Conservation (phyloP, 345 rosid genomes). For the Capsella bursapastoris region DNA sequence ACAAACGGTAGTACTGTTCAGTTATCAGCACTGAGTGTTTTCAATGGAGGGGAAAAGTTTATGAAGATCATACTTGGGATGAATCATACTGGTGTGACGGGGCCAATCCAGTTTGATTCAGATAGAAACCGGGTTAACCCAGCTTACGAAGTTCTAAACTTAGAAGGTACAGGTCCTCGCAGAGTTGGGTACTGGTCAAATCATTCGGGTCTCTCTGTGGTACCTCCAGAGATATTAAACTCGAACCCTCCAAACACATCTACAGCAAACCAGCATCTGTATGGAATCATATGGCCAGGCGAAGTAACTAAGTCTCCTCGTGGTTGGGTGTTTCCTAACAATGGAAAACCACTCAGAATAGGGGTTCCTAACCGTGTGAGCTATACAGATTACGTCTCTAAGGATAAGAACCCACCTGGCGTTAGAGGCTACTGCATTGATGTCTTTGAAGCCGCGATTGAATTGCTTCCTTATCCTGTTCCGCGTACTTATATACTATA, state of each 20-base stretch:
- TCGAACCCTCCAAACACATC: conserved; percentile 62
- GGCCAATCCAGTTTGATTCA: conserved; percentile 61
- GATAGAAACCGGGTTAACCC: conserved; percentile 72
- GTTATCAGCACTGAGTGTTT: conserved; percentile 63
- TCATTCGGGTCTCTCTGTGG: conserved; percentile 73
- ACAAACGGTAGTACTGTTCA: conserved; percentile 56
- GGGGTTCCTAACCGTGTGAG: conserved; percentile 81
- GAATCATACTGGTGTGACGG: conserved; percentile 79
- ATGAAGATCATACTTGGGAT: conserved; percentile 60
- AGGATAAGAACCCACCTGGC: conserved; percentile 74
- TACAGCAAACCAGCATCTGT: conserved; percentile 59
- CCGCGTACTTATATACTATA: conserved; percentile 60
- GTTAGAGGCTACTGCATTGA: conserved; percentile 89
- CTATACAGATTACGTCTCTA: conserved; percentile 59
- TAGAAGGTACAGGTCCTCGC: conserved; percentile 72
- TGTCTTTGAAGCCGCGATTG: conserved; percentile 90
- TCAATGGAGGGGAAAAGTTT: conserved; percentile 74
- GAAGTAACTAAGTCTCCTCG: conserved; percentile 61
- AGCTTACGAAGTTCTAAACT: conserved; percentile 79
- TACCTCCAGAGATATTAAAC: conserved; percentile 69
- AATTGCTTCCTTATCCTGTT: conserved; percentile 90
- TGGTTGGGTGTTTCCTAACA: conserved; percentile 97
- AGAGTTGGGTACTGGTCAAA: conserved; percentile 95
- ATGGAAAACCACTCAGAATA: conserved; percentile 73
- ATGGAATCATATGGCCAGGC: conserved; percentile 86